Evolutionary conservation across 1,284 basidiomycete genomes (phyloP).

Genomic region (Boletus mariae): DNA sequence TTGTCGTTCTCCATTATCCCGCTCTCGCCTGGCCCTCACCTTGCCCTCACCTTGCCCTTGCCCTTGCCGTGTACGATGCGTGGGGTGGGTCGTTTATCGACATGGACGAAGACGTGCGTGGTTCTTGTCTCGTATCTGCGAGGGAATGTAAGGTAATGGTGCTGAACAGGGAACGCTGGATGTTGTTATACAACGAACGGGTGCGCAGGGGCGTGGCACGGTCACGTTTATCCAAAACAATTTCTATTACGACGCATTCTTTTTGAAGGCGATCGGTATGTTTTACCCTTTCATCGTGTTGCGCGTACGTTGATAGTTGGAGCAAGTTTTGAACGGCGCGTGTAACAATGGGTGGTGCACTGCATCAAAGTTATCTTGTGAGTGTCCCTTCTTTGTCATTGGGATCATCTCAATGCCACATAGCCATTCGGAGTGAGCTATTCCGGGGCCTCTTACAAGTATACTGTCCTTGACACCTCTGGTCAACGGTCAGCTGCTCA

Average conservation of each 20-base stretch:
- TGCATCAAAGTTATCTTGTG: conserved; percentile 66
- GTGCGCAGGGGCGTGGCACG: conserved; percentile 57
- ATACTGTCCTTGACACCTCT: conserved; percentile 93
- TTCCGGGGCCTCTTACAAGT: conserved; percentile 95
- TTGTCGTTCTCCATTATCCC: no score
- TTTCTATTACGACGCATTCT: conserved; percentile 98
- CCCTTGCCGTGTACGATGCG: conserved; percentile 67
- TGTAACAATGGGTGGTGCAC: conserved; percentile 81
- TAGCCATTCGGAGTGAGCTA: conserved; percentile 93
- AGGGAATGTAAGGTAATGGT: conserved; percentile 1
- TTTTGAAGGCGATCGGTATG: conserved; percentile 91
- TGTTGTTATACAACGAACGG: conserved; percentile 84
- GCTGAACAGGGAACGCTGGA: conserved; percentile 81
- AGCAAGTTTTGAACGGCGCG: conserved; percentile 85
- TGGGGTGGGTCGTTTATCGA: conserved; percentile 83
- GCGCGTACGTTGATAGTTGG: conserved; percentile 1
- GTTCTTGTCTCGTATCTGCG: neutral
- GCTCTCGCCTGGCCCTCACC: no score
- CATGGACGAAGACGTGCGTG: conserved; percentile 89
- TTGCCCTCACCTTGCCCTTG: no score
- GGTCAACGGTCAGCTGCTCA: conserved; percentile 88
- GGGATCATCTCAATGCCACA: conserved; percentile 8
- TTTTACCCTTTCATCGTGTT: neutral
- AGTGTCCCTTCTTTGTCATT: conserved; percentile 24
- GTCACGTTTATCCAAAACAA: conserved; percentile 94